Percentiles rank a stretch among this genome's conserved stretches.
phyloP scores from a whole-genome alignment of 2,329 filamentous ascomycete species.

The Ceratocystis destructans region DNA sequence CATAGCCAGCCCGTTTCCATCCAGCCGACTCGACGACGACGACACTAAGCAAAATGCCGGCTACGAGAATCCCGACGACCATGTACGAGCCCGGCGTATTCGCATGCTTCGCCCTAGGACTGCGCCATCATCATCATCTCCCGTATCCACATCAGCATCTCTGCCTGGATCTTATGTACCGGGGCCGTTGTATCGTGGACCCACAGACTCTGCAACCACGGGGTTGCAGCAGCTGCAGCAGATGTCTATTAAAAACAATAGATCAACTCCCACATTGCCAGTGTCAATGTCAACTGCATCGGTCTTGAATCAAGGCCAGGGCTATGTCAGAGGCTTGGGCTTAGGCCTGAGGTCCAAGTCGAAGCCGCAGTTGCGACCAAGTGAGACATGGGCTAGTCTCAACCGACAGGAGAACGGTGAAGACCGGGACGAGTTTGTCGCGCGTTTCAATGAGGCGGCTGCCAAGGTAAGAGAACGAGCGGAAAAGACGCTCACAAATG shows the following conservation, averaged over 20 bases:
- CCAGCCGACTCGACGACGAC: not conserved
- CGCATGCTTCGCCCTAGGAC: conserved; percentile 6
- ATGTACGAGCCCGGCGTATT: not conserved
- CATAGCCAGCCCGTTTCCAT: not conserved
- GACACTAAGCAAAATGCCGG: not conserved
- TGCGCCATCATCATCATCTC: conserved; percentile 11
- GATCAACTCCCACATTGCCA: conserved; percentile 17
- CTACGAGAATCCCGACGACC: not conserved
- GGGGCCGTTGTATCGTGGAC: not conserved
- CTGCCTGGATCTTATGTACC: not conserved
- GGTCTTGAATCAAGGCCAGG: not conserved
- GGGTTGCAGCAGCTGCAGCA: not conserved
- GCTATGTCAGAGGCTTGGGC: conserved; percentile 6
- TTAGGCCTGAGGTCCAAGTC: conserved; percentile 11
- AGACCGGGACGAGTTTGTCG: conserved; percentile 35
- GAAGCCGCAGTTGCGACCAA: conserved; percentile 16
- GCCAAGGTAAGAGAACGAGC: conserved; percentile 33
- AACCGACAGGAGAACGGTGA: conserved; percentile 32
- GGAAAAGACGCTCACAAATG: not conserved
- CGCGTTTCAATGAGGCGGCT: conserved; percentile 48
- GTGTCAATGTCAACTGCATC: conserved; percentile 6
- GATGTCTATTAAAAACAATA: conserved; percentile 8
- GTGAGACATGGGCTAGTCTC: conserved; percentile 16
- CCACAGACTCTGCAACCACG: not conserved
- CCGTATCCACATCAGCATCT: conserved; percentile 4